Conservation (phyloP, 257 asterid genomes). For the Rubia yunnanensis region DNA sequence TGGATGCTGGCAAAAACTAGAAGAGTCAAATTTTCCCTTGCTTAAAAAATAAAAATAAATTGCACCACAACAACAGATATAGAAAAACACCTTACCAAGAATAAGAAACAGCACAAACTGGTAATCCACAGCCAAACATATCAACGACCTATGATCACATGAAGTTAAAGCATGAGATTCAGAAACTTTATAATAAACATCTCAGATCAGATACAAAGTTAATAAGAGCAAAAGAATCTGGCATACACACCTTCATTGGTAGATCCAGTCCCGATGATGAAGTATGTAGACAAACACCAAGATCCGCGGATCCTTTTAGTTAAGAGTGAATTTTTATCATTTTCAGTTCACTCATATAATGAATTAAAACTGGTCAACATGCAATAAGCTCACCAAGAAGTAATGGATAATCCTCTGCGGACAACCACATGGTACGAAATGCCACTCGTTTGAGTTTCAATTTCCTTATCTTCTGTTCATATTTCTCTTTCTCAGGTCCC, state of each 20-base stretch:
- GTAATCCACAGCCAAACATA: slow-evolving; percentile 97
- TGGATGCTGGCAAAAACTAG: slow-evolving; percentile 45
- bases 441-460: slow-evolving; percentile 86
- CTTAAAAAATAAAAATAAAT: not conserved
- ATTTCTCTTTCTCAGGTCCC: slow-evolving; percentile 97
- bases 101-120: slow-evolving; percentile 95
- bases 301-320: slow-evolving; percentile 77
- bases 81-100: slow-evolving; percentile 57
- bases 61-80: not conserved
- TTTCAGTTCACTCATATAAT: not conserved
- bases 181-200: not conserved
- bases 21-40: slow-evolving; percentile 8
- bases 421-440: slow-evolving; percentile 91
- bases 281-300: slow-evolving; percentile 91
- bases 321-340: slow-evolving; percentile 14
- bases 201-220: not conserved
- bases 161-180: slow-evolving; percentile 8
- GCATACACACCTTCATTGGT: slow-evolving; percentile 75
- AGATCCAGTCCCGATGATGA: slow-evolving; percentile 95
- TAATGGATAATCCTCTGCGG: slow-evolving; percentile 92
- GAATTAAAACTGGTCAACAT: slow-evolving; percentile 3
- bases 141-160: slow-evolving; percentile 65
- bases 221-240: slow-evolving; percentile 13
- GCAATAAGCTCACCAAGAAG: slow-evolving; percentile 67
- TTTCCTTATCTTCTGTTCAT: slow-evolving; percentile 69